Conservation (phyloP, 2,329 filamentous ascomycete species). For the Beauveria rudraprayagi region DNA sequence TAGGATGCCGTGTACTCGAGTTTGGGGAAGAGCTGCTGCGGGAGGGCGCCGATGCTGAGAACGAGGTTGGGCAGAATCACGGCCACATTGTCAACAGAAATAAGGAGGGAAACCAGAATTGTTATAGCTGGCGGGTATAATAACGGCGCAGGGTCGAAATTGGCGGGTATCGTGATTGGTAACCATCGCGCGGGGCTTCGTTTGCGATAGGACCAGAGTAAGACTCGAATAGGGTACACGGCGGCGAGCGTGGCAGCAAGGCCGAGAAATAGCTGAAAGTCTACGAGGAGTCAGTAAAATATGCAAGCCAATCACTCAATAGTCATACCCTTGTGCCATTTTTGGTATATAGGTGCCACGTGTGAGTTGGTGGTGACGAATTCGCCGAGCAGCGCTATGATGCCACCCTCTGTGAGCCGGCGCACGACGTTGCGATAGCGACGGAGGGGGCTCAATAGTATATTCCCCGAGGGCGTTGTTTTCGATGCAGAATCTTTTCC, state of each 20-base stretch:
- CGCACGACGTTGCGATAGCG: slow-evolving; percentile 44
- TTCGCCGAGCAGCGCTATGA: slow-evolving; percentile 41
- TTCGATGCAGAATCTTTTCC: slow-evolving; percentile 16
- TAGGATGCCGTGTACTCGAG: slow-evolving; percentile 47
- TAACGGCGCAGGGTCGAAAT: slow-evolving; percentile 89
- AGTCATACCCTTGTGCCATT: slow-evolving; percentile 42
- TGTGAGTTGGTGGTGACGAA: slow-evolving; percentile 40
- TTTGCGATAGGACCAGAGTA: slow-evolving; percentile 38
- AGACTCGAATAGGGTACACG: slow-evolving; percentile 54
- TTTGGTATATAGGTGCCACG: slow-evolving; percentile 36
- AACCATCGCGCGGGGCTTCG: slow-evolving; percentile 29
- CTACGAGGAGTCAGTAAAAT: slow-evolving; percentile 25
- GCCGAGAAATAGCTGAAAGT: slow-evolving; percentile 31
- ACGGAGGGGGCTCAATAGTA: slow-evolving; percentile 23
- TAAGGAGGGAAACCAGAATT: slow-evolving; percentile 65
- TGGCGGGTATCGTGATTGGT: slow-evolving; percentile 52
- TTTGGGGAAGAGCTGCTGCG: slow-evolving; percentile 62
- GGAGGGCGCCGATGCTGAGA: slow-evolving; percentile 71
- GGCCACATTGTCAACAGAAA: slow-evolving; percentile 53
- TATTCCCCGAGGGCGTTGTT: slow-evolving; percentile 14
- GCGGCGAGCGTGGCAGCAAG: slow-evolving; percentile 34
- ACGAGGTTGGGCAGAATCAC: slow-evolving; percentile 71
- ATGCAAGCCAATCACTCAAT: not conserved
- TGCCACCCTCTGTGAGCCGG: slow-evolving; percentile 42
- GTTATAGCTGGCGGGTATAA: slow-evolving; percentile 76